Base-by-base conservation (phyloP, 164 flowering plant species). In the Magnolia kwangsiensis region DNA sequence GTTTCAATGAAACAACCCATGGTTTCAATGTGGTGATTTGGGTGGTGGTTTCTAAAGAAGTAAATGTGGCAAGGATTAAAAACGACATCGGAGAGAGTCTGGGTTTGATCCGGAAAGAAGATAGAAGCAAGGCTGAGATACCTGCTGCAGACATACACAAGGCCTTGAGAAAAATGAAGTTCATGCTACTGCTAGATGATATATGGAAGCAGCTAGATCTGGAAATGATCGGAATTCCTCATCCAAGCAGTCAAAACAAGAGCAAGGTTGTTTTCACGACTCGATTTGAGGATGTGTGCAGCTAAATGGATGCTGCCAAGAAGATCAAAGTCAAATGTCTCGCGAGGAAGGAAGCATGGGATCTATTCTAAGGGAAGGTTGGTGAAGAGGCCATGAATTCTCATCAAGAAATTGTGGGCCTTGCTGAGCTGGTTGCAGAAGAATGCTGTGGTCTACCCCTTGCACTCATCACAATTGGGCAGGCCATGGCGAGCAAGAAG, bases 381-480 rank as follows among this genome's bases (percentile, higher is more conserved):
- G 79, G 79, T 11, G 45, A 51, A 23, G 66, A 63, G 9, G 29
- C 24, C 24, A 49, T 61, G 14, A 13, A 16, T 65, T 0, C 16
- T 10, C 5, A 3, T 14, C 7, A 14, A 20, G 18, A 10, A 16
- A 29, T 29, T 21, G 8, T 24, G 63, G 51, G 19, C 1, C 71
- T 64, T 49, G 79, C 79, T 7, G n/a, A 77, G 29, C 45, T 7
- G 3, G 14, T 77, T 19, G 71, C 51, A 1, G 10, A 51, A 19
- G 61, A 67, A 14, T 77, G 79, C 27, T 21, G 72, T 16, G 75
- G 75, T 23, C 20, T 77, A 24, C 75, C 75, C 9, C 79, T 77
- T 50, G 74, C 70, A 7, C 45, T 76, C 20, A 9, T 71, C 23
- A 71, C 68, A 10, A 24, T 71, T 0, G 78, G 69, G 10, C 20